Base-by-base conservation (phyloP, 805 yeast genomes). In the Lachancea mirantina region DNA sequence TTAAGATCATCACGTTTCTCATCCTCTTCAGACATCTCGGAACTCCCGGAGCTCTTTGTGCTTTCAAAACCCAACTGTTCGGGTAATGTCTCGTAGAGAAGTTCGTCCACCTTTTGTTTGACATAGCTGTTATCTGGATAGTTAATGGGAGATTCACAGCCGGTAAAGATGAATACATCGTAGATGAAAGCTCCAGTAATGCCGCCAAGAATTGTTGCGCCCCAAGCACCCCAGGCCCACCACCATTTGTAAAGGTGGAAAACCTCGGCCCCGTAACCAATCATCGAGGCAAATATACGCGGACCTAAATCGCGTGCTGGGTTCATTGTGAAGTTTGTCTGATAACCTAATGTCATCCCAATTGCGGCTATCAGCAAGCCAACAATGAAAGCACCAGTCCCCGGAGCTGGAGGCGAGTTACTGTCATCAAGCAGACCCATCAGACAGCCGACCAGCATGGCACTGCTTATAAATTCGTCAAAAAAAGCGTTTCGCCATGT, bases 291-390 rank as follows among this genome's bases (percentile, higher is more conserved):
- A 29, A 65, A 67, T 19, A 68, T 42, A 45, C 73, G 59, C 34
- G 73, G 72, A 14, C 63, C 68, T 30, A 67, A 58, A 48, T 67
- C 73, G 50, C 73, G 63, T 23, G 71, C 71, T 23, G 64, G 57
- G 50, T 67, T 67, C 39, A 67, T 50, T 32, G 72, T 70, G 52
- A 64, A 67, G 17, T 72, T 68, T 14, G 72, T 67, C 43, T 62
- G 62, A 55, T 54, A 67, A 33, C 73, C 73, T 34, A 62, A 57
- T 17, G 66, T 54, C 32, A 62, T 48, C 46, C 73, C 73, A 30
- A 67, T 51, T 20, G 57, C 68, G 28, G 52, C 56, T 32, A 68
- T 59, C 38, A 64, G 47, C 26, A 67, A 41, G 37, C 62, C 63
- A 9, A 67, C 51, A 28, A 65, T 61, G 35, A 66, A 49, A 24